Conservation (phyloP, 805 yeast genomes). For the Myxozyma nipponensis region DNA sequence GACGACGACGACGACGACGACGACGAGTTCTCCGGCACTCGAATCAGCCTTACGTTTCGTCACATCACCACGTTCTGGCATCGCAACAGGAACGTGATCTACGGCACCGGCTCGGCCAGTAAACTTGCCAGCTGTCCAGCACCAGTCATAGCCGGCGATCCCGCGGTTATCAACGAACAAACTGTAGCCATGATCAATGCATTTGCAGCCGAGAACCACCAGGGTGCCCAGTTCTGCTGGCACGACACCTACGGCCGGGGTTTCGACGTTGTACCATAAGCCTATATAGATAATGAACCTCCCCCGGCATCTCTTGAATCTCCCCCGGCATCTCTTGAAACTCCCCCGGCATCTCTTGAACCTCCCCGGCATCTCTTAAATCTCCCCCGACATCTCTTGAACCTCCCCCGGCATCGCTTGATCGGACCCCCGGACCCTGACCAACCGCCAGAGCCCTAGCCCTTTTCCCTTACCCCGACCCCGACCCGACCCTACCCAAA, state of each 20-base stretch:
- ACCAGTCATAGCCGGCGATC: conserved; percentile 4
- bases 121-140: conserved; percentile 8
- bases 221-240: conserved; percentile 18
- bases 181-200: conserved; percentile 9
- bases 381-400: no score
- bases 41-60: conserved; percentile 23
- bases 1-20: conserved; percentile 2
- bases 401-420: no score
- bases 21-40: conserved; percentile 7
- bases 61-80: conserved; percentile 13
- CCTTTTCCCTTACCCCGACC: neutral
- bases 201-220: conserved; percentile 16
- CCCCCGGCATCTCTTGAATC: no score
- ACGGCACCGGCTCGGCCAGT: conserved; percentile 21
- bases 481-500: neutral
- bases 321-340: no score
- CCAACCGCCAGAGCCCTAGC: no score
- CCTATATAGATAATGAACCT: neutral
- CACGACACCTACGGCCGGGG: conserved; percentile 17
- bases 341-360: no score
- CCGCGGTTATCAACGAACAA: neutral
- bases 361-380: no score
- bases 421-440: no score
- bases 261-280: conserved; percentile 6
- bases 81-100: conserved; percentile 2